Conservation (phyloP, 208 protist genomes). For the Leishmania tropica region DNA sequence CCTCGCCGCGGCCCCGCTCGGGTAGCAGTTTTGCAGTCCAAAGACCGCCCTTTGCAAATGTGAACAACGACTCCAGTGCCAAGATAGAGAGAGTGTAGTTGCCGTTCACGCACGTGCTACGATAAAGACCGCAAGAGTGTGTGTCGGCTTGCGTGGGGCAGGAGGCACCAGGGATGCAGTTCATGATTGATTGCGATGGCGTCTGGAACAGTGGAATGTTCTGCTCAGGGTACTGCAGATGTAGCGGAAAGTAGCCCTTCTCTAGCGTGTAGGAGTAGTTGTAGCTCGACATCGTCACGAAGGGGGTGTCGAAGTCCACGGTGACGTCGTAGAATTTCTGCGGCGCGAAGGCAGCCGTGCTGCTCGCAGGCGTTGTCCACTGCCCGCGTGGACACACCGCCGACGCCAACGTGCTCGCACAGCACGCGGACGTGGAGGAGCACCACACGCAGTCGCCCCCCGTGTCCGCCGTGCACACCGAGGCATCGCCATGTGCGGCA, state of each 20-base stretch:
- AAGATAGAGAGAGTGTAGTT: conserved; percentile 34
- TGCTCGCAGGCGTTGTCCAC: conserved; percentile 5
- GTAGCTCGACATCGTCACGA: background rate
- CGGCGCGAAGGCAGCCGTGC: background rate
- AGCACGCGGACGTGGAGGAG: conserved; percentile 18
- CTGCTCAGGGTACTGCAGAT: background rate
- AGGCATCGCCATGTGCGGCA: background rate
- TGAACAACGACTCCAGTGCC: conserved; percentile 16
- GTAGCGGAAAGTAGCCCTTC: background rate
- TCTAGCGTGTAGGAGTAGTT: background rate
- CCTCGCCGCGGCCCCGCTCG: background rate
- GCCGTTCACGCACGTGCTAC: conserved; percentile 31
- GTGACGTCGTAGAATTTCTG: conserved; percentile 18
- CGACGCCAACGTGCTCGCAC: conserved; percentile 3
- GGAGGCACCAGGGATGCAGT: conserved; percentile 4
- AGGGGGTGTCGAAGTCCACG: conserved; percentile 3
- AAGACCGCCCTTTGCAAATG: background rate
- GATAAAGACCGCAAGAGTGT: background rate
- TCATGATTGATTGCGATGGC: background rate
- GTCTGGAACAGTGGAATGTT: background rate
- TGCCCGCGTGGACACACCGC: conserved; percentile 28
- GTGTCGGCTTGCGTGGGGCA: background rate
- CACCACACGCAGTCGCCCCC: conserved; percentile 25
- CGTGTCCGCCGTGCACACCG: conserved; percentile 8
- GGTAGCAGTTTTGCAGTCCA: background rate